A percentile compares a stretch with the other conserved stretches of the same genome.
These are phyloP conservation scores for Phlebiopsis flavidoalba DNA, from an alignment of 768 basidiomycete species.

Conservation along the genomic window DNA sequence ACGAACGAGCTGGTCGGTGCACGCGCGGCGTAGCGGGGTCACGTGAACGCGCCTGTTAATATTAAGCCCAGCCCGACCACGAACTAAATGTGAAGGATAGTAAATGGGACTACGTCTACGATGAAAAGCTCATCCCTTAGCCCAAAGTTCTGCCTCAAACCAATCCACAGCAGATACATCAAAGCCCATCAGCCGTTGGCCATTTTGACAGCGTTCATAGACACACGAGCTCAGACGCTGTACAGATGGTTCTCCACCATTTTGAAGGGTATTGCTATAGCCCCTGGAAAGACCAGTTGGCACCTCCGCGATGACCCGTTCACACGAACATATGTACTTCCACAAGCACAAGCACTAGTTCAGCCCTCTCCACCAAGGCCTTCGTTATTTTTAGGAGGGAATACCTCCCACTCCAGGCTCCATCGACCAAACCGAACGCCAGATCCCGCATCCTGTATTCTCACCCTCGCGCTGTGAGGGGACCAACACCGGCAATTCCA, in stretches of 20 bases:
- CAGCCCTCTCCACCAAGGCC: conserved; percentile 56
- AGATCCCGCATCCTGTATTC: too few relatives aligned
- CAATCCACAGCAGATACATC: conserved; percentile 80
- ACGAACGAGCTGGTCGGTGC: conserved; percentile 7
- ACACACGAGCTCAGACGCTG: conserved; percentile 66
- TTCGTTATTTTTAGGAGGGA: conserved; percentile 77
- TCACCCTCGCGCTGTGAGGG: conserved; percentile 79
- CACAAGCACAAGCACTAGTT: conserved; percentile 57
- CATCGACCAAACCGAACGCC: conserved; percentile 71
- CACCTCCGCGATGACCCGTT: conserved; percentile 54
- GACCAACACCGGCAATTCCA: conserved; percentile 89
- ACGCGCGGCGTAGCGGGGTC: conserved; percentile 11
- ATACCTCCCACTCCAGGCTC: conserved; percentile 63
- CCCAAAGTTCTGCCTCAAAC: conserved; percentile 61
- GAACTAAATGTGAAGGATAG: conserved; percentile 12
- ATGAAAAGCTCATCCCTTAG: conserved; percentile 19
- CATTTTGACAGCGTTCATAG: conserved; percentile 83
- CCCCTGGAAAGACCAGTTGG: conserved; percentile 52
- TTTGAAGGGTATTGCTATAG: conserved; percentile 70
- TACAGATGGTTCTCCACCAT: conserved; percentile 57
- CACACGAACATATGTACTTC: conserved; percentile 75
- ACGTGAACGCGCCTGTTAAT: conserved; percentile 21
- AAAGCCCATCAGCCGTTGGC: conserved; percentile 72
- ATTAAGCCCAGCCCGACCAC: not conserved
- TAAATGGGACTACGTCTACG: conserved; percentile 18